Conservation (phyloP, 1,284 basidiomycete genomes). For the Sphagnurus paluster region DNA sequence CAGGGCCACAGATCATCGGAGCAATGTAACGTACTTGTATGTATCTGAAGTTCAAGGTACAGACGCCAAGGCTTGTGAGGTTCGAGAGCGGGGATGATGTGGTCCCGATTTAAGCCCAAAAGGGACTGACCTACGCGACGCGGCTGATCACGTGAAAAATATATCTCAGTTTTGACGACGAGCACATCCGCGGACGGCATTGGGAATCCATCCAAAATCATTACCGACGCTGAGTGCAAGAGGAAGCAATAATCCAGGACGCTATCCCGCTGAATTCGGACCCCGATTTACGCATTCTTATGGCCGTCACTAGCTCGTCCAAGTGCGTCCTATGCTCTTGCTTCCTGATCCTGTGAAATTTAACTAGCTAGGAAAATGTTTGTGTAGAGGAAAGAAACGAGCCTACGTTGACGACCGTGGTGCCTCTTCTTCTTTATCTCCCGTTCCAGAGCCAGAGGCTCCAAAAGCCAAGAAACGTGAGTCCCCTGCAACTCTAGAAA, state of each 20-base stretch:
- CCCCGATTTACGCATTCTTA: constrained; percentile 11
- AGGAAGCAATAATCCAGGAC: constrained; percentile 13
- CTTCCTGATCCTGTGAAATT: constrained; percentile 4
- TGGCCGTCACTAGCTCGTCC: constrained; percentile 17
- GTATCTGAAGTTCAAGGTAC: no score
- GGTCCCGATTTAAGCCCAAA: neutral
- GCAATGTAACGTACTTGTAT: no score
- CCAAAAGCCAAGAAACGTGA: constrained; percentile 26
- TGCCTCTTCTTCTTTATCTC: constrained; percentile 24
- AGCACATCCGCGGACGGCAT: constrained; percentile 24
- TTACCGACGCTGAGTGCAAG: constrained; percentile 5
- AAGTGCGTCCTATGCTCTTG: constrained; percentile 19
- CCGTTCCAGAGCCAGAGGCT: constrained; percentile 16
- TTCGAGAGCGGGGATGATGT: neutral
- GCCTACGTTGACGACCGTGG: constrained; percentile 23
- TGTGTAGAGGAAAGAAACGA: constrained; percentile 33
- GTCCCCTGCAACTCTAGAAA: no score
- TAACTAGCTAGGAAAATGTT: constrained; percentile 1
- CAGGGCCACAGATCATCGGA: neutral
- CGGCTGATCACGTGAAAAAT: constrained; percentile 18
- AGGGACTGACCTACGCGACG: constrained; percentile 10
- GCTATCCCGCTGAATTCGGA: constrained; percentile 6
- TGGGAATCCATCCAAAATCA: constrained; percentile 31
- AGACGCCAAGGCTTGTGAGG: neutral
- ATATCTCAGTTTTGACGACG: neutral